Conservation (phyloP, 83 land plant genomes). For the Isoetes engelmannii region DNA sequence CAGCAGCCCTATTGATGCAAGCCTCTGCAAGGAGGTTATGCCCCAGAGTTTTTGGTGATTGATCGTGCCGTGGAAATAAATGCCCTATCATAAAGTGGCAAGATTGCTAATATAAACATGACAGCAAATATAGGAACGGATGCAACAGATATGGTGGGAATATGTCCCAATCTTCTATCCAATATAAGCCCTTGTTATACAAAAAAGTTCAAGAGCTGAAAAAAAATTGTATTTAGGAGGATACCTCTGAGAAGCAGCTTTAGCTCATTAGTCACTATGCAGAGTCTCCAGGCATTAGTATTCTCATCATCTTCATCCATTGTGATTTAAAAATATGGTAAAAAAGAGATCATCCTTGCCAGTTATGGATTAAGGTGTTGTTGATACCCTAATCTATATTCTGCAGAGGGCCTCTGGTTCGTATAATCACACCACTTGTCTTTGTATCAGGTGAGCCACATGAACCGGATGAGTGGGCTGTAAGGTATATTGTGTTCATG, state of each 20-base stretch:
- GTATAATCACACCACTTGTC: too few species aligned
- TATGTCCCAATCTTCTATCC: slow-evolving; percentile 44
- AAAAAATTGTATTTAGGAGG: slow-evolving; percentile 35
- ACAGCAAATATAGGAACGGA: slow-evolving; percentile 63
- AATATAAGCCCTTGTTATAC: slow-evolving; percentile 55
- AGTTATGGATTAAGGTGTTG: too few species aligned
- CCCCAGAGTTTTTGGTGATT: slow-evolving; percentile 55
- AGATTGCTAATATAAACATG: slow-evolving; percentile 44
- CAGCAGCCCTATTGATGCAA: slow-evolving; percentile 50
- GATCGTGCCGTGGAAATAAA: slow-evolving; percentile 42
- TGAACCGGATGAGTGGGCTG: too few species aligned
- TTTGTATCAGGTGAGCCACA: too few species aligned
- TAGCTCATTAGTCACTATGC: slow-evolving; percentile 34
- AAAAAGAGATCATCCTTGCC: not conserved
- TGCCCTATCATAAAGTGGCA: slow-evolving; percentile 29
- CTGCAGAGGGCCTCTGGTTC: too few species aligned
- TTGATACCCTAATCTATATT: too few species aligned
- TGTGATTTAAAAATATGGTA: slow-evolving; percentile 37
- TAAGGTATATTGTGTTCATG: too few species aligned
- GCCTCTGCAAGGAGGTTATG: slow-evolving; percentile 55
- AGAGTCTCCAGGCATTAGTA: slow-evolving; percentile 42
- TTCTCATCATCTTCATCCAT: slow-evolving; percentile 39
- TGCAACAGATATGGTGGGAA: slow-evolving; percentile 43
- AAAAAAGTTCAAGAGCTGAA: slow-evolving; percentile 44
- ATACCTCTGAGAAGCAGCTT: slow-evolving; percentile 52